Conservation (phyloP, 345 rosid species). For the Aquilaria sinensis region DNA sequence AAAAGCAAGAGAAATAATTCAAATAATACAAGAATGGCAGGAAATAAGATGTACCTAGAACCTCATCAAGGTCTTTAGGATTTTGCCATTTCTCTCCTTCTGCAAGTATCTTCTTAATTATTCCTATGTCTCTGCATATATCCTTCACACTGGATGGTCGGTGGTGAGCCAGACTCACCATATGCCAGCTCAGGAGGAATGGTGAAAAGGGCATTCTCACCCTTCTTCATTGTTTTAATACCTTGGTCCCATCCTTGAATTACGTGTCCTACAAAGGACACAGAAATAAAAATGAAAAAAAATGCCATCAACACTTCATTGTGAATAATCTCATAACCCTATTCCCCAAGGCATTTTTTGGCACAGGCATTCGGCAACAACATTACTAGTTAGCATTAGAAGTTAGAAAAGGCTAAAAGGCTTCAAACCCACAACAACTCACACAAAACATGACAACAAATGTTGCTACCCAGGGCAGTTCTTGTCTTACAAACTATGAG, state of each 20-base stretch:
- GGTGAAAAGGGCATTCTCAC: slow-evolving; percentile 81
- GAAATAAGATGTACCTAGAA: slow-evolving; percentile 34
- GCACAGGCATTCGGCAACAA: no score
- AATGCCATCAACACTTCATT: no score
- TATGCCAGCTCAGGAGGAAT: slow-evolving; percentile 82
- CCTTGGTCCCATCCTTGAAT: slow-evolving; percentile 98
- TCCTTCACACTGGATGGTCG: slow-evolving; percentile 89
- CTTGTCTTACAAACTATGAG: no score
- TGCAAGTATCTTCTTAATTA: slow-evolving; percentile 60
- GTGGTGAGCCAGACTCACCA: slow-evolving; percentile 83
- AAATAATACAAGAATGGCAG: background rate
- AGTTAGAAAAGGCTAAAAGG: no score
- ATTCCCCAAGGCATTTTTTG: no score
- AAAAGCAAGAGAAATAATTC: no score
- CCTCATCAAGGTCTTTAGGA: slow-evolving; percentile 83
- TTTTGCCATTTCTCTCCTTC: slow-evolving; percentile 79
- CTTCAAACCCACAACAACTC: no score
- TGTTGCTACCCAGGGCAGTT: no score
- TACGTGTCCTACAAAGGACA: slow-evolving; percentile 54
- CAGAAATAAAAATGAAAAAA: no score
- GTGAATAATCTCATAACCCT: no score
- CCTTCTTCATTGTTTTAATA: slow-evolving; percentile 94
- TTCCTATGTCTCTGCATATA: slow-evolving; percentile 78
- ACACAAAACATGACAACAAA: no score
- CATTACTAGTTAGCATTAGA: no score